A percentile compares a stretch with the other conserved stretches of the same genome.
Evolutionary conservation across 2,329 filamentous ascomycete genomes (phyloP).

Genomic region (Pseudogymnoascus sp.): DNA sequence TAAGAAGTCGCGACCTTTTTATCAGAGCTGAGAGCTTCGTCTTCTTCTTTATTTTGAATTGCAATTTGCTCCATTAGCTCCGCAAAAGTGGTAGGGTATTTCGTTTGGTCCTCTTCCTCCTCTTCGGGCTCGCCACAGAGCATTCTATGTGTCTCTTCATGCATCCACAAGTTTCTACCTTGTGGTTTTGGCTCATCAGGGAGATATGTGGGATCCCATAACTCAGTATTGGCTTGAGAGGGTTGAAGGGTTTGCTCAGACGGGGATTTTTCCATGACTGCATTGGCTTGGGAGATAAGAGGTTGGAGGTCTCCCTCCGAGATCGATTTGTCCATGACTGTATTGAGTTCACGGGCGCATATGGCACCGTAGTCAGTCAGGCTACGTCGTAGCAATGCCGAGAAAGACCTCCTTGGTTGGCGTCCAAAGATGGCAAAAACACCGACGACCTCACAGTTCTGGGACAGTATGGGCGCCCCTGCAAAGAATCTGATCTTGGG

Average conservation of each 20-base stretch:
- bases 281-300: neutral
- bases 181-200: neutral
- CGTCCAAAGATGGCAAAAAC: slow-evolving; percentile 27
- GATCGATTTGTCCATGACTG: neutral
- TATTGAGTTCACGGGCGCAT: neutral
- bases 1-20: neutral
- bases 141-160: neutral
- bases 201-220: neutral
- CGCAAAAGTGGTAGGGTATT: neutral
- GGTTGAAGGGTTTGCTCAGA: too few relatives aligned
- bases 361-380: slow-evolving; percentile 23
- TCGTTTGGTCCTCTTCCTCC: neutral
- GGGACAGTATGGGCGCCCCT: slow-evolving; percentile 29
- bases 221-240: neutral
- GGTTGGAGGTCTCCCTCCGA: neutral
- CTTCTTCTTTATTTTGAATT: neutral
- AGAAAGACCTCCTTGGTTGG: slow-evolving; percentile 23
- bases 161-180: neutral
- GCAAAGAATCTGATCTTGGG: slow-evolving; percentile 31
- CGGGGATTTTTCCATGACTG: neutral
- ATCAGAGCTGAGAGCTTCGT: neutral
- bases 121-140: neutral
- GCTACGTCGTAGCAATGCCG: slow-evolving; percentile 20
- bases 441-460: slow-evolving; percentile 25
- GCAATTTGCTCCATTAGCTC: neutral